Evolutionary conservation across 129 eudicot genomes (phyloP), one percentile per base, ranked within the genome.

Genomic region (Cynara cardunculus): DNA sequence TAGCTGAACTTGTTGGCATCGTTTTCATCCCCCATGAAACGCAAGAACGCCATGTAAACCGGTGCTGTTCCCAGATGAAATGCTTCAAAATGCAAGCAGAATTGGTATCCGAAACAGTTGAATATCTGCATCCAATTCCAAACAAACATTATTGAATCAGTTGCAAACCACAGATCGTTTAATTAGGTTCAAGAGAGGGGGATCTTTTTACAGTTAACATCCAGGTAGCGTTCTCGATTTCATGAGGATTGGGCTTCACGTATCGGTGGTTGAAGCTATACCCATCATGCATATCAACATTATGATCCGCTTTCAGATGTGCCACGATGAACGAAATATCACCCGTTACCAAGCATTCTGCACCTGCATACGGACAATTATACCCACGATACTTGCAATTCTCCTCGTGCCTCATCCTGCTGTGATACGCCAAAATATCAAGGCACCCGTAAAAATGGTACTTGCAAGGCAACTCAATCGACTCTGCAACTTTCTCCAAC

Each of bases 1-100:
- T 90, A 87, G 21, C 85, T 80, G 80, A 90, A 90, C 78, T 83
- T 90, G 68, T 81, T 83, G 25, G 89, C 94, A 37, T 90, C 94
- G 31, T 86, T 73, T 30, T 87, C 88, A 14, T 87, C 89, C 25
- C 94, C 94, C 89, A 87, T 90, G 73, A 90, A 90, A 27, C 91
- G 84, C 69, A 90, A 71, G 68, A 90, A 90, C 4, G 91, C 89
- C 87, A 90, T 90, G 85, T 90, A 90, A 76, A 90, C 89, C 0
- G 94, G 94, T 2, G 91, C 87, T 16, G 53, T 79, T 56, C 91
- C 88, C 46, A 85, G 21, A 31, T 87, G 85, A 84, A 90, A 90
- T 0, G 94, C 94, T 80, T 90, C 94, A 31, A 88, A 90, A 85
- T 90, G 94, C 90, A 90, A 82, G 84, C 94, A 90, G 76, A 90